A percentile compares a stretch with the other conserved stretches of the same genome.
Conservation (phyloP, 768 basidiomycete species). For the Tremella fuciformis region DNA sequence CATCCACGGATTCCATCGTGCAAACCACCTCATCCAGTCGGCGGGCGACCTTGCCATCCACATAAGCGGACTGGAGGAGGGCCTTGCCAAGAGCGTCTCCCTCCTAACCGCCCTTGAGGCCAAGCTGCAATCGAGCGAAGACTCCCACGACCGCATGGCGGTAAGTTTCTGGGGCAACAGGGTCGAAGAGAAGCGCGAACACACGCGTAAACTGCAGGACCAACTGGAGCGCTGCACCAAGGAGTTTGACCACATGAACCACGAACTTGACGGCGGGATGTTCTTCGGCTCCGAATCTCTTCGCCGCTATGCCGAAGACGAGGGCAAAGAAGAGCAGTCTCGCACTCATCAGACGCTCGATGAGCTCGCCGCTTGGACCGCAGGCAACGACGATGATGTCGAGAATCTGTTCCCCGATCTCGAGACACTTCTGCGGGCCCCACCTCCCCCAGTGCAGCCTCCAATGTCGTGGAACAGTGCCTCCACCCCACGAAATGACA, state of each 20-base stretch:
- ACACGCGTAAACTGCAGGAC: slow-evolving; percentile 18
- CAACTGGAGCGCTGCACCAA: slow-evolving; percentile 5
- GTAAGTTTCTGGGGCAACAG: slow-evolving; percentile 38
- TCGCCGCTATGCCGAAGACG: slow-evolving; percentile 21
- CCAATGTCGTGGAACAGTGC: neutral
- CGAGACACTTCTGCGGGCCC: slow-evolving; percentile 27
- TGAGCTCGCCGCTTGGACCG: slow-evolving; percentile 41
- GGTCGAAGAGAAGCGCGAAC: slow-evolving; percentile 30
- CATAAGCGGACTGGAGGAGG: slow-evolving; percentile 20
- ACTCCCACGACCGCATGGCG: slow-evolving; percentile 26
- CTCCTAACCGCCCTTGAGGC: slow-evolving; percentile 35
- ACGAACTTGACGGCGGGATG: slow-evolving; percentile 20
- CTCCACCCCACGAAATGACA: slow-evolving; percentile 4
- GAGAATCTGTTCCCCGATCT: slow-evolving; percentile 39
- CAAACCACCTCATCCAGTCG: slow-evolving; percentile 21
- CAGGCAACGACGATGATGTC: slow-evolving; percentile 28
- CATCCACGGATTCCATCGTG: slow-evolving; percentile 46
- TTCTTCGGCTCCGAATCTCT: slow-evolving; percentile 13
- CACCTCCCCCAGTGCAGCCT: neutral
- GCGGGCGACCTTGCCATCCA: slow-evolving; percentile 21
- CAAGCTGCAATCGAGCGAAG: slow-evolving; percentile 21
- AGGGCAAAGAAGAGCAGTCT: slow-evolving; percentile 28
- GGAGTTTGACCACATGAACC: slow-evolving; percentile 21
- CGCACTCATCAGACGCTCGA: slow-evolving; percentile 30
- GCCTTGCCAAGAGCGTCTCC: slow-evolving; percentile 22